phyloP scores from a whole-genome alignment of 2,329 filamentous ascomycete genomes.

The Colletotrichum nymphaeae region DNA sequence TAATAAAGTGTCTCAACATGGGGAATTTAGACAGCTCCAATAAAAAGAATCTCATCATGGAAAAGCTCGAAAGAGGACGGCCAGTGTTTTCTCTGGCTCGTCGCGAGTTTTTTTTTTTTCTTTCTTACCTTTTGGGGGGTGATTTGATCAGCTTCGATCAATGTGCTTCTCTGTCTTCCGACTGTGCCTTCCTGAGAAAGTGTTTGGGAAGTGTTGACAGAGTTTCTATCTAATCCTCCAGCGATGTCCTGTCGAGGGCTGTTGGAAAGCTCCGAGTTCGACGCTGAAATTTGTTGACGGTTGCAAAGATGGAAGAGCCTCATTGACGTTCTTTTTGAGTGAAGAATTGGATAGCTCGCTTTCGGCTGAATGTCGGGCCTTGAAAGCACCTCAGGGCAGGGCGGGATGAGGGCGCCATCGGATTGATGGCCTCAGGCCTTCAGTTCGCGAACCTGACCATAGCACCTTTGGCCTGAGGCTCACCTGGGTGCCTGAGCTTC shows the following conservation, averaged over 20 bases:
- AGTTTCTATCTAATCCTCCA: neutral
- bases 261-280: slow-evolving; percentile 12
- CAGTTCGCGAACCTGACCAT: neutral
- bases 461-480: slow-evolving; percentile 12
- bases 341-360: neutral
- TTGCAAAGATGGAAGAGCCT: neutral
- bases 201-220: no score
- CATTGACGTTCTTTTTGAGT: slow-evolving; percentile 29
- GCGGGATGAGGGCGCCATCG: slow-evolving; percentile 5
- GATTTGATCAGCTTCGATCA: neutral
- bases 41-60: slow-evolving; percentile 64
- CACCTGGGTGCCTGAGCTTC: no score
- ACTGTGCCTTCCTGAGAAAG: neutral
- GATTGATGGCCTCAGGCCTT: neutral
- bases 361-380: slow-evolving; percentile 27
- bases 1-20: slow-evolving; percentile 69
- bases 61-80: slow-evolving; percentile 7
- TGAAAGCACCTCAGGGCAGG: slow-evolving; percentile 1
- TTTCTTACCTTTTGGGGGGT: slow-evolving; percentile 20
- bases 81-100: neutral
- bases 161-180: neutral
- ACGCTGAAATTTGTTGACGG: neutral
- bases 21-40: slow-evolving; percentile 82
- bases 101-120: neutral
- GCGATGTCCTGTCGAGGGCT: neutral